A percentile compares a stretch with the other conserved stretches of the same genome.
phyloP scores from a whole-genome alignment of 2,329 filamentous ascomycete genomes.

The Colletotrichum sp. region DNA sequence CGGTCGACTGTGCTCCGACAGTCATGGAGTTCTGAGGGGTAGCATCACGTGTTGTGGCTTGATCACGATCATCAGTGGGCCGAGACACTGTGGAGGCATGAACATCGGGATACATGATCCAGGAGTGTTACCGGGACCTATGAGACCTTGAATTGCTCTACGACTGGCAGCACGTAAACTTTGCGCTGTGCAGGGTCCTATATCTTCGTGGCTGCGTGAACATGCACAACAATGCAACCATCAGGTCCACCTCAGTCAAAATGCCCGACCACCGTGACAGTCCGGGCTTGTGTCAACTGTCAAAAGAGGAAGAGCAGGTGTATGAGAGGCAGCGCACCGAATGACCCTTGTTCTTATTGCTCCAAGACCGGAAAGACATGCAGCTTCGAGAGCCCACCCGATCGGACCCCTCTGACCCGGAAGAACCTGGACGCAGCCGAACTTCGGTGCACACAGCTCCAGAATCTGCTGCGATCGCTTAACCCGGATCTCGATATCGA shows the following conservation, averaged over 20 bases:
- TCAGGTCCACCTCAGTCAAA: background rate
- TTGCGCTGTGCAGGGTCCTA: background rate
- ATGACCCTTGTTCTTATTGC: constrained; percentile 33
- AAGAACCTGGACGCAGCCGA: constrained; percentile 38
- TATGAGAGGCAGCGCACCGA: constrained; percentile 4
- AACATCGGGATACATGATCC: background rate
- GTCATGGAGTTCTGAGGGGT: background rate
- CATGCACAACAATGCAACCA: background rate
- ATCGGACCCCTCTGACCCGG: constrained; percentile 38
- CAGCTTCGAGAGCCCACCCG: constrained; percentile 34
- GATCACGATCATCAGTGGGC: background rate
- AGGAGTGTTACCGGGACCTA: background rate
- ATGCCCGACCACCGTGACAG: background rate
- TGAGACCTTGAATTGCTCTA: background rate
- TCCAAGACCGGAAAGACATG: constrained; percentile 32
- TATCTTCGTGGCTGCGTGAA: background rate
- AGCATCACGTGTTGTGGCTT: background rate
- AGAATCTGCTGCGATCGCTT: constrained; percentile 29
- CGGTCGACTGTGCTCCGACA: background rate
- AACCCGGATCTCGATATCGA: constrained; percentile 32
- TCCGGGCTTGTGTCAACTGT: constrained; percentile 24
- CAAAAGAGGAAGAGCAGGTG: constrained; percentile 23
- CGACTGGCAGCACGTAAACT: background rate
- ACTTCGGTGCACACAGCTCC: constrained; percentile 29
- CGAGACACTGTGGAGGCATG: background rate